phyloP scores from a whole-genome alignment of 139 green algal species.

The Picochlorum sp. region DNA sequence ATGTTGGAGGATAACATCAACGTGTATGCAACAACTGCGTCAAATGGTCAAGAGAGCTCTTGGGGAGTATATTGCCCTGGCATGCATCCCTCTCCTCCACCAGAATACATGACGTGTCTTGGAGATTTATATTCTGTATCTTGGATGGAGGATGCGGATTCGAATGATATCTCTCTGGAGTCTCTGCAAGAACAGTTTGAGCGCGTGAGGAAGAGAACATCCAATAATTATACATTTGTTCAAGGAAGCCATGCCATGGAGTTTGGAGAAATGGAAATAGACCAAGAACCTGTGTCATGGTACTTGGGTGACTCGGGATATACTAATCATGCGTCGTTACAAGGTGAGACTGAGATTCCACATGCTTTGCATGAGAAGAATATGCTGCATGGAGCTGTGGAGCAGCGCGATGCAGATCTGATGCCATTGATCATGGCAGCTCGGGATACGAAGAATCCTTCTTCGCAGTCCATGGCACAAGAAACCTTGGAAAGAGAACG shows the following conservation, averaged over 20 bases:
- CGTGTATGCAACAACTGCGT: conserved; percentile 75
- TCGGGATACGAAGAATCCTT: not conserved
- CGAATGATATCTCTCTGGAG: conserved; percentile 56
- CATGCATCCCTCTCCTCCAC: conserved; percentile 21
- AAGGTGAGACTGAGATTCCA: not conserved
- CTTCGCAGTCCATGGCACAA: not conserved
- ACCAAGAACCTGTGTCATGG: conserved; percentile 49
- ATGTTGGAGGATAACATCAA: conserved; percentile 42
- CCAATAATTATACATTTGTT: conserved; percentile 68
- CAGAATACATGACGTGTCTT: conserved; percentile 78
- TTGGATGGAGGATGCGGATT: conserved; percentile 90
- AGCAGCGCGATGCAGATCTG: conserved; percentile 82
- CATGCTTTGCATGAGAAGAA: not conserved
- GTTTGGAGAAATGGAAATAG: conserved; percentile 66
- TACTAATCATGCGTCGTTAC: conserved; percentile 1
- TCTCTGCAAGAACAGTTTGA: conserved; percentile 79
- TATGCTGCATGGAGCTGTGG: conserved; percentile 27
- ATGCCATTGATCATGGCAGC: conserved; percentile 37
- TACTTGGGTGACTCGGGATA: conserved; percentile 52
- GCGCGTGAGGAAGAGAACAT: conserved; percentile 64
- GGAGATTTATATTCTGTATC: conserved; percentile 90
- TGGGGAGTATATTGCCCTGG: conserved; percentile 86
- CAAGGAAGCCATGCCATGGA: conserved; percentile 71
- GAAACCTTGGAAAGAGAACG: not conserved
- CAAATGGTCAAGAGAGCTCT: conserved; percentile 76